Conservation (phyloP, 768 basidiomycete genomes). For the Lactarius akahatsu region DNA sequence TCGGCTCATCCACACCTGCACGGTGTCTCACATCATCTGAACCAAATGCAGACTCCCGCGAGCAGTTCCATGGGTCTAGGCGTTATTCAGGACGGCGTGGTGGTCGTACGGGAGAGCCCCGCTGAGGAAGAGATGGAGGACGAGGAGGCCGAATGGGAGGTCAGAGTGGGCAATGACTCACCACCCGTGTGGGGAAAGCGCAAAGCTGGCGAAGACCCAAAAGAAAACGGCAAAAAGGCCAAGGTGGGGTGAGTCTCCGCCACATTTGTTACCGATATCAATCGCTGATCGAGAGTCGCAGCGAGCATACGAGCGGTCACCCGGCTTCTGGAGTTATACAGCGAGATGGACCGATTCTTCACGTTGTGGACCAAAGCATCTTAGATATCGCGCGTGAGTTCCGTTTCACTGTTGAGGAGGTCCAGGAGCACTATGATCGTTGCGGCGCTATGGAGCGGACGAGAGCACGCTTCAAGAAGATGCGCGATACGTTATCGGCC, state of each 20-base stretch:
- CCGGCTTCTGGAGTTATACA: conserved; percentile 18
- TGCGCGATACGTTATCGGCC: conserved; percentile 49
- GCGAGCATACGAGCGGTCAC: conserved; percentile 6
- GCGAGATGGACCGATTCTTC: conserved; percentile 37
- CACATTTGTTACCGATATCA: neutral
- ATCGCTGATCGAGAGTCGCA: conserved; percentile 2
- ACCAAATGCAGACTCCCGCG: conserved; percentile 19
- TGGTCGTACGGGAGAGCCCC: conserved; percentile 43
- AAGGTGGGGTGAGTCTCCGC: conserved; percentile 42
- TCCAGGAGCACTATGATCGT: conserved; percentile 73
- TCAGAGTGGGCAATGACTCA: conserved; percentile 59
- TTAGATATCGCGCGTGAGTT: conserved; percentile 65
- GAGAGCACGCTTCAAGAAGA: conserved; percentile 59
- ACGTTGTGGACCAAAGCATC: conserved; percentile 67
- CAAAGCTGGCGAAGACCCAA: conserved; percentile 42
- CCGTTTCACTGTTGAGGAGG: conserved; percentile 73
- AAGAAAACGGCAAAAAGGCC: conserved; percentile 41
- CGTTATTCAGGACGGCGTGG: conserved; percentile 25
- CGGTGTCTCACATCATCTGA: conserved; percentile 18
- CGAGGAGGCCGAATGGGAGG: conserved; percentile 62
- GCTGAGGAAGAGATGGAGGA: conserved; percentile 71
- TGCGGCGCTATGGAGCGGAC: conserved; percentile 72
- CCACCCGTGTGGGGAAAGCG: conserved; percentile 73
- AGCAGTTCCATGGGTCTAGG: conserved; percentile 33
- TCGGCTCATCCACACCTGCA: conserved; percentile 23